Conservation (phyloP, 805 yeast genomes). For the Saccharomycopsis sp. region DNA sequence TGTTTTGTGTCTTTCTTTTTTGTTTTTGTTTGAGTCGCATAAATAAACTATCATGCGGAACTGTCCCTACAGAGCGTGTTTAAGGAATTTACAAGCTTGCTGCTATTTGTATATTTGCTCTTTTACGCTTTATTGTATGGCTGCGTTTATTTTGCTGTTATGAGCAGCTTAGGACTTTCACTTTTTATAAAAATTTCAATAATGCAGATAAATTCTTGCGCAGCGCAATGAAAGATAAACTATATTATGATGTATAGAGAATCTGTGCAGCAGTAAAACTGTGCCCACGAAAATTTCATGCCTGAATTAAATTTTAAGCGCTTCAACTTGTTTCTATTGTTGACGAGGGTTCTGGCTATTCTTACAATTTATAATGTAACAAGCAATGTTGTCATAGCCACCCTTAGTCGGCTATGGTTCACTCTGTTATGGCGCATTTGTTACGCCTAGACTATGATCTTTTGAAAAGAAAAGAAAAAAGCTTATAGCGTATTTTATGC, state of each 20-base stretch:
- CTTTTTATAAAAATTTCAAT: no score
- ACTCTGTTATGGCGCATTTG: no score
- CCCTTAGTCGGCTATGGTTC: no score
- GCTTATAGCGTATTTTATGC: not conserved
- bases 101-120: not conserved
- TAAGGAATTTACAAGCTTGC: not conserved
- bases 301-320: not conserved
- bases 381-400: no score
- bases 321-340: not conserved
- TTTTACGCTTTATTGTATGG: no score
- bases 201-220: not conserved
- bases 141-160: not conserved
- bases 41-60: no score
- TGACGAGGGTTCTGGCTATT: no score
- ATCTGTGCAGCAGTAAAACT: not conserved
- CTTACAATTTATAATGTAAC: no score
- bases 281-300: not conserved
- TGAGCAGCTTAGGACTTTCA: not conserved
- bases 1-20: no score
- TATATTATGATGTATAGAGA: not conserved
- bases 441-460: not conserved
- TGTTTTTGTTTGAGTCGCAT: not conserved
- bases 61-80: not conserved
- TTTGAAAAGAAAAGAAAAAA: not conserved
- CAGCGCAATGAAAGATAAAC: not conserved